phyloP scores from a whole-genome alignment of 352 stramenopile genomes.

The Globisporangium nodosum region DNA sequence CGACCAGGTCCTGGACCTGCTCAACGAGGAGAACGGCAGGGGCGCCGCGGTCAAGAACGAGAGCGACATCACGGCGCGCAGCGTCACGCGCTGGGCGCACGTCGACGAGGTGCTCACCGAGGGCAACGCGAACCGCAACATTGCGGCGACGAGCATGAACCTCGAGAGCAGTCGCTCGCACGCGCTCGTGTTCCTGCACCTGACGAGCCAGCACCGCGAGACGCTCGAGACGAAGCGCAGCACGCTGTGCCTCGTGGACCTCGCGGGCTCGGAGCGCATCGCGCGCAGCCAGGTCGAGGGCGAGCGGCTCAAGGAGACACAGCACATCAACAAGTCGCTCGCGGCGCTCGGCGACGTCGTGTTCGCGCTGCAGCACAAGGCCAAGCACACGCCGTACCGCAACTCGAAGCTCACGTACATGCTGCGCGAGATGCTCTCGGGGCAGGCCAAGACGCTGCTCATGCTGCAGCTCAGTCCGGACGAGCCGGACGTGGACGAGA shows the following conservation, averaged over 20 bases:
- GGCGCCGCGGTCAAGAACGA: conserved; percentile 61
- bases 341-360: conserved; percentile 97
- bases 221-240: conserved; percentile 69
- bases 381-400: conserved; percentile 92
- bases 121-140: conserved; percentile 78
- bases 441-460: conserved; percentile 90
- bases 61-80: conserved; percentile 55
- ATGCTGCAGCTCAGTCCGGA: conserved; percentile 90
- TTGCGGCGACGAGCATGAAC: conserved; percentile 84
- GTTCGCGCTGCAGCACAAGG: conserved; percentile 86
- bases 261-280: conserved; percentile 96
- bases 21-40: conserved; percentile 50
- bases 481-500: conserved; percentile 75
- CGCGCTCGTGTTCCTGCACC: conserved; percentile 73
- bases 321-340: conserved; percentile 99
- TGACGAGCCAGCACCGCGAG: conserved; percentile 66
- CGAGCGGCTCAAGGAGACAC: conserved; percentile 92
- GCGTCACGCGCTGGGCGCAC: conserved; percentile 56
- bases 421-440: conserved; percentile 89
- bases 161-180: conserved; percentile 83
- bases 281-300: conserved; percentile 78
- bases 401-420: conserved; percentile 95
- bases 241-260: conserved; percentile 96
- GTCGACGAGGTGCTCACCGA: conserved; percentile 64
- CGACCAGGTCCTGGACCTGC: conserved; percentile 90